Evolutionary conservation across 2,329 filamentous ascomycete genomes (phyloP).

Genomic region (Hirsutella thompsonii): DNA sequence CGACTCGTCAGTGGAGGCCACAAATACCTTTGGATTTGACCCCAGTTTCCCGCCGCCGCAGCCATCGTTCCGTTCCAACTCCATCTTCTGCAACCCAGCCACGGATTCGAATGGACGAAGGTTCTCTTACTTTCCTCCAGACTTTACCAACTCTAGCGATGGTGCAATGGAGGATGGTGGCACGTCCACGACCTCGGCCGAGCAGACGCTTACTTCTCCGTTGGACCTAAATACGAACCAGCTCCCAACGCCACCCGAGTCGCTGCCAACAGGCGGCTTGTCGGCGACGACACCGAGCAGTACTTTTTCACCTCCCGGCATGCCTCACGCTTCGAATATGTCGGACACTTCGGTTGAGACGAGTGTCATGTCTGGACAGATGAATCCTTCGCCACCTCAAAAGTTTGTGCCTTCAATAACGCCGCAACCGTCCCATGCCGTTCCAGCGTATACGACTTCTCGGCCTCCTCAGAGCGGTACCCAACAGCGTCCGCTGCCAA

Average conservation of each 20-base stretch:
- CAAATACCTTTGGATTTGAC: constrained; percentile 32
- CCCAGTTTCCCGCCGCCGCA: constrained; percentile 28
- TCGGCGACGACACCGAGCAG: constrained; percentile 16
- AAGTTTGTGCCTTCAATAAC: constrained; percentile 10
- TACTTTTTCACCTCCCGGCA: constrained; percentile 24
- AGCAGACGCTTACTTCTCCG: constrained; percentile 15
- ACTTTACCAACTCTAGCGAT: constrained; percentile 25
- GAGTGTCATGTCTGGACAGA: constrained; percentile 10
- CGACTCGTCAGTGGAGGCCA: constrained; percentile 39
- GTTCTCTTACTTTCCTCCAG: constrained; percentile 53
- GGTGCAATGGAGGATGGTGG: constrained; percentile 20
- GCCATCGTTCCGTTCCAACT: constrained; percentile 51
- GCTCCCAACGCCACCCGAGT: constrained; percentile 31
- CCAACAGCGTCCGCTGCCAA: constrained; percentile 30
- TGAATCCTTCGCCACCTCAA: constrained; percentile 19
- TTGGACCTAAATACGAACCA: constrained; percentile 19
- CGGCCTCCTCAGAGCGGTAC: constrained; percentile 21
- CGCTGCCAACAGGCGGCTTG: constrained; percentile 18
- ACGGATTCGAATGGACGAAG: constrained; percentile 41
- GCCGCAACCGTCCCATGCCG: constrained; percentile 1
- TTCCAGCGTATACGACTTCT: constrained; percentile 12
- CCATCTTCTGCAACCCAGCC: constrained; percentile 49
- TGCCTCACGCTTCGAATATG: constrained; percentile 15
- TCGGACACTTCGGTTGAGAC: constrained; percentile 14
- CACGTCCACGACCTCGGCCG: constrained; percentile 16